phyloP scores from a whole-genome alignment of 2,329 filamentous ascomycete species.

The Fusarium nematophilum region DNA sequence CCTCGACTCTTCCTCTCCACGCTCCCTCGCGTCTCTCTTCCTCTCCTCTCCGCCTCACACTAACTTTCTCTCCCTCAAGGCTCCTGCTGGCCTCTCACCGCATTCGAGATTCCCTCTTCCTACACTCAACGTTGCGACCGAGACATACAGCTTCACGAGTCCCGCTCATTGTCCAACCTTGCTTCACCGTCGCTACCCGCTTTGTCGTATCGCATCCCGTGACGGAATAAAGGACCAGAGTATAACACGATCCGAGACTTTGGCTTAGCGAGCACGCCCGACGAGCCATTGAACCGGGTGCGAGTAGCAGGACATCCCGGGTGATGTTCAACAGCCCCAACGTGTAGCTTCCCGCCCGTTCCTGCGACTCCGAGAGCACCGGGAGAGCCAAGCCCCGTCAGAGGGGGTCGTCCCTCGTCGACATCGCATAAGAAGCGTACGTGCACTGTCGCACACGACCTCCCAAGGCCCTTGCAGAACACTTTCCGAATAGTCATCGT shows the following conservation, averaged over 20 bases:
- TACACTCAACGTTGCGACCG: constrained; percentile 38
- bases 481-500: constrained; percentile 29
- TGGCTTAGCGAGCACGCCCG: constrained; percentile 32
- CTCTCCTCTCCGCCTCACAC: constrained; percentile 22
- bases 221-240: constrained; percentile 27
- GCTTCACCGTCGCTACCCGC: constrained; percentile 36
- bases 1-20: constrained; percentile 24
- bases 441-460: constrained; percentile 52
- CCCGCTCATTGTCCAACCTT: constrained; percentile 39
- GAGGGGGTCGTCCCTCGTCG: constrained; percentile 45
- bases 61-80: constrained; percentile 25
- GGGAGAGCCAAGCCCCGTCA: constrained; percentile 37
- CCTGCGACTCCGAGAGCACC: constrained; percentile 42
- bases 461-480: constrained; percentile 39
- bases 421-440: constrained; percentile 54
- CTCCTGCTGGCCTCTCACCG: constrained; percentile 34
- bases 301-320: constrained; percentile 49
- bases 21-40: constrained; percentile 25
- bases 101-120: constrained; percentile 32
- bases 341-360: constrained; percentile 49
- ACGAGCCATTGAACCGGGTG: constrained; percentile 44
- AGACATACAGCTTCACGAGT: constrained; percentile 46
- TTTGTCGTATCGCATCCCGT: constrained; percentile 28
- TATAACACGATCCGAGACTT: constrained; percentile 28
- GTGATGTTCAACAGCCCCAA: constrained; percentile 51